phyloP scores from a whole-genome alignment of 495 filamentous ascomycete species.

The Oleoguttula mirabilis region DNA sequence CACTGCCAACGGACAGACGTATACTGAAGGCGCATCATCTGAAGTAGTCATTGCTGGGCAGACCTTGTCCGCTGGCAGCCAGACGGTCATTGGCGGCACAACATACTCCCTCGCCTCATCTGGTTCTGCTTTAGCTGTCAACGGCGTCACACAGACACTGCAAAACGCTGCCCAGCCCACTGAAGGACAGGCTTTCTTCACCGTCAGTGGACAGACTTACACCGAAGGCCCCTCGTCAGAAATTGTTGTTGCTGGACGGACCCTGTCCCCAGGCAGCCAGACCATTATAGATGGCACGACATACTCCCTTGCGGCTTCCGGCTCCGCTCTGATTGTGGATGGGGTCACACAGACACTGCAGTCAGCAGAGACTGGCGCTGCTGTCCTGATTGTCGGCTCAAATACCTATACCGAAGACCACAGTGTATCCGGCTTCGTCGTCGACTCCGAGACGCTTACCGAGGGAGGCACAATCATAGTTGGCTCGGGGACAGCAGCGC shows the following conservation, averaged over 20 bases:
- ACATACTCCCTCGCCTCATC: constrained; percentile 8
- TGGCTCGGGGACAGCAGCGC: neutral
- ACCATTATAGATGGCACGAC: constrained; percentile 5
- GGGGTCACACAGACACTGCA: neutral
- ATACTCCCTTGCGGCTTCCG: constrained; percentile 5
- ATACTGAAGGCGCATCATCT: neutral
- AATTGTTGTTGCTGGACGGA: constrained; percentile 1
- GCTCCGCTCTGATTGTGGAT: neutral
- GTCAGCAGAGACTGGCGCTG: neutral
- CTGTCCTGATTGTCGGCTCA: neutral
- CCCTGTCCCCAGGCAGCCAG: neutral
- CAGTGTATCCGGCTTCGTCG: neutral
- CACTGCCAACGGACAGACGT: neutral
- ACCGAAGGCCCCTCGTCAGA: neutral
- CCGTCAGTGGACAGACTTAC: neutral
- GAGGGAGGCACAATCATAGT: neutral
- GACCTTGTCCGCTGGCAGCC: constrained; percentile 5
- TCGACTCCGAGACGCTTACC: neutral
- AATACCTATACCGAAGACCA: neutral
- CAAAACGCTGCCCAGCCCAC: neutral
- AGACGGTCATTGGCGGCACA: constrained; percentile 6
- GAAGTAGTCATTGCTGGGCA: constrained; percentile 1
- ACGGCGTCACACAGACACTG: constrained; percentile 5
- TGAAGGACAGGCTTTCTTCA: neutral
- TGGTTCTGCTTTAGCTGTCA: constrained; percentile 1